A percentile compares a stretch with the other conserved stretches of the same genome.
These are phyloP conservation scores for Monosporascus cannonballus DNA, from an alignment of 2,329 filamentous ascomycete species.

Conservation along the genomic window DNA sequence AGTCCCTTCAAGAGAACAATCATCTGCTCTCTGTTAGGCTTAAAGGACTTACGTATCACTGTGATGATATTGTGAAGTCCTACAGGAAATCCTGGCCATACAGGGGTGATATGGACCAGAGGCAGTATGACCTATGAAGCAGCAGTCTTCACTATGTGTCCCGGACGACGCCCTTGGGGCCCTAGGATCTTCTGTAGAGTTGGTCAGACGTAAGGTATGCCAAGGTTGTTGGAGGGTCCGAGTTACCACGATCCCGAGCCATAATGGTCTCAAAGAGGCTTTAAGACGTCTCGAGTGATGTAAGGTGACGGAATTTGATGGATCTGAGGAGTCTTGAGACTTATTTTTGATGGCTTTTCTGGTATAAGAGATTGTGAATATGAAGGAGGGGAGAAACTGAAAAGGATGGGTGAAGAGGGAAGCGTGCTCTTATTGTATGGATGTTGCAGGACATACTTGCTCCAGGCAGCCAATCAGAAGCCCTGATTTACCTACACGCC, in stretches of 20 bases:
- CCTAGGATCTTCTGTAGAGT: not conserved
- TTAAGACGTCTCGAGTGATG: conserved; percentile 6
- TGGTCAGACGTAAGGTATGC: not conserved
- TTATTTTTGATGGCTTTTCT: conserved; percentile 11
- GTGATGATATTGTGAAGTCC: not conserved
- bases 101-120: not conserved
- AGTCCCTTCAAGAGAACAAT: not conserved
- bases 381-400: conserved; percentile 8
- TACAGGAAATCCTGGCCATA: not conserved
- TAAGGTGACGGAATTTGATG: conserved; percentile 10
- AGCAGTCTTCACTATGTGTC: not conserved
- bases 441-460: conserved; percentile 3
- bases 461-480: not conserved
- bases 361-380: conserved; percentile 2
- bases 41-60: not conserved
- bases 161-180: not conserved
- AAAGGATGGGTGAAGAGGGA: conserved; percentile 13
- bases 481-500: not conserved
- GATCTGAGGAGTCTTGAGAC: conserved; percentile 6
- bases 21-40: not conserved
- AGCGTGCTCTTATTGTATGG: conserved; percentile 21
- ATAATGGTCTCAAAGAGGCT: not conserved
- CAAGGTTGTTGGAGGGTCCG: not conserved
- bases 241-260: not conserved
- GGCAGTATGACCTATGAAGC: not conserved